A percentile compares a stretch with the other conserved stretches of the same genome.
These are phyloP conservation scores for Hippophae tibetana DNA, from an alignment of 306 rosid species.

Conservation along the genomic window DNA sequence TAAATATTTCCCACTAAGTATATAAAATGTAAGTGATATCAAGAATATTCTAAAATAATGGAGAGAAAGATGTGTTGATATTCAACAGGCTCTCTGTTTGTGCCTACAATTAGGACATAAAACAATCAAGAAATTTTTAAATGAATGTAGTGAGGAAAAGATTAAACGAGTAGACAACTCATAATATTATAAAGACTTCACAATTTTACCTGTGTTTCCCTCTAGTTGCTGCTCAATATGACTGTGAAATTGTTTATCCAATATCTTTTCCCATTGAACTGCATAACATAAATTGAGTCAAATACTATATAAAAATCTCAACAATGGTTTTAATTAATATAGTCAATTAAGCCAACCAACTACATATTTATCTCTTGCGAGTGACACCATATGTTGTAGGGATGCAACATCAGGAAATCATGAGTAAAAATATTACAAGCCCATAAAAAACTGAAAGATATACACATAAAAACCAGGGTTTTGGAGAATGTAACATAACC, in stretches of 20 bases:
- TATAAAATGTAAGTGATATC: too few species aligned
- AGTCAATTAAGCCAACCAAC: too few species aligned
- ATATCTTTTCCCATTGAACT: constrained; percentile 79
- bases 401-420: too few species aligned
- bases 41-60: too few species aligned
- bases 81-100: constrained; percentile 68
- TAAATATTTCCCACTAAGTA: too few species aligned
- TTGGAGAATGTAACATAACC: too few species aligned
- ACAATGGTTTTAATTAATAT: background rate
- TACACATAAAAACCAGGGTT: too few species aligned
- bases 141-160: background rate
- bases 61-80: too few species aligned
- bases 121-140: constrained; percentile 4
- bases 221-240: constrained; percentile 72
- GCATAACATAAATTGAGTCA: constrained; percentile 24
- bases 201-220: constrained; percentile 52
- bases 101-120: constrained; percentile 35
- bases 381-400: too few species aligned
- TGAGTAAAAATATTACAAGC: too few species aligned
- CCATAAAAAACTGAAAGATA: too few species aligned
- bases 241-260: constrained; percentile 82
- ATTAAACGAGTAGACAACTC: background rate
- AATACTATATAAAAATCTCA: background rate
- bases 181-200: constrained; percentile 3
- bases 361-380: too few species aligned